Conservation (phyloP, 176 grass and related monocot species). For the Raddia distichophylla region DNA sequence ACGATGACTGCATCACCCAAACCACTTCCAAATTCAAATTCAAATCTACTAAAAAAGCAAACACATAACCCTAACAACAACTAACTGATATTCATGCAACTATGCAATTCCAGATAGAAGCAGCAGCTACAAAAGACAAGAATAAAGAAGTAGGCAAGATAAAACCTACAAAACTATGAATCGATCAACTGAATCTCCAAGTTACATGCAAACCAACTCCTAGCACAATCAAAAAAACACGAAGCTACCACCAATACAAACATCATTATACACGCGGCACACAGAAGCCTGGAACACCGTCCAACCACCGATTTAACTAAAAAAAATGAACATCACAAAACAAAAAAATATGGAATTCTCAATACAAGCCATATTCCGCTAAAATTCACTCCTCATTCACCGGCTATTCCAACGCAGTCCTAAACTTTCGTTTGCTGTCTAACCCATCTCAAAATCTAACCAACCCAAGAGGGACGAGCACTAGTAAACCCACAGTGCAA, state of each 20-base stretch:
- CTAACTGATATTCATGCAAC: no score
- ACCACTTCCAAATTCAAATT: no score
- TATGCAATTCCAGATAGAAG: no score
- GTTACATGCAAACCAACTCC: background rate
- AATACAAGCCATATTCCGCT: background rate
- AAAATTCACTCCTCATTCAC: background rate
- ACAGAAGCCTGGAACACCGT: background rate
- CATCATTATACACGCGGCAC: background rate
- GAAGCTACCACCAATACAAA: no score
- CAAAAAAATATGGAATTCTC: background rate
- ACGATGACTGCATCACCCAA: no score
- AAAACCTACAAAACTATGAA: background rate
- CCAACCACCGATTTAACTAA: background rate
- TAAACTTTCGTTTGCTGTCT: background rate
- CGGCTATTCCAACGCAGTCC: background rate
- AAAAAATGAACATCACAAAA: background rate
- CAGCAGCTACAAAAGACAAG: no score
- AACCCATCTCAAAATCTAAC: constrained; percentile 11
- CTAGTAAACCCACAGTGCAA: background rate
- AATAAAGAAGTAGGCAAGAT: background rate
- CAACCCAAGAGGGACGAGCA: background rate
- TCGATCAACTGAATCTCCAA: background rate
- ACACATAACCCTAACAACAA: no score
- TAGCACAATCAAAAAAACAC: background rate
- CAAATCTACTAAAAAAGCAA: no score